These are phyloP conservation scores for Trametes pubescens DNA, from an alignment of 1,284 basidiomycete species.

Conservation along the genomic window DNA sequence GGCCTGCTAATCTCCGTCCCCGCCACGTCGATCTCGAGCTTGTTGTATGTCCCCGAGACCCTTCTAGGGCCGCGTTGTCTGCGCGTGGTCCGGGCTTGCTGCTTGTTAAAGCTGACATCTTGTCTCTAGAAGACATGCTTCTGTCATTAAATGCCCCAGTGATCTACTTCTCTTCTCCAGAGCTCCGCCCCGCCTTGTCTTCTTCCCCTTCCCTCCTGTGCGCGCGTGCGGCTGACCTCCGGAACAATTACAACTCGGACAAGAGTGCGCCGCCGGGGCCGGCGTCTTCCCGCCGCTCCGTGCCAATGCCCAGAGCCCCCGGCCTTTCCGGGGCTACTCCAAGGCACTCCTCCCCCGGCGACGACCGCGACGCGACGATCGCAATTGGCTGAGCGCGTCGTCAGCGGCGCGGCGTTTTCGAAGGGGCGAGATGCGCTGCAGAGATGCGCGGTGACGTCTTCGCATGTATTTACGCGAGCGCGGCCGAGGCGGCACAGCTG, in stretches of 20 bases:
- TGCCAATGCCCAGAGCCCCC: not conserved
- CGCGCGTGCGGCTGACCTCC: too few relatives aligned
- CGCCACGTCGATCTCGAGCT: conserved; percentile 16
- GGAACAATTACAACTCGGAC: not conserved
- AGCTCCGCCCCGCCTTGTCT: not conserved
- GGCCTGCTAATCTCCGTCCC: conserved; percentile 18
- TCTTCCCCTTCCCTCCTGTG: not conserved
- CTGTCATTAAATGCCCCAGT: not conserved
- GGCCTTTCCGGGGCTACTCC: not conserved
- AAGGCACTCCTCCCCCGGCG: not conserved
- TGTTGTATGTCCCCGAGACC: not conserved
- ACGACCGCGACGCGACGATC: not conserved
- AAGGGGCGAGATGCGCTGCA: not conserved
- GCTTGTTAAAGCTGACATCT: not conserved
- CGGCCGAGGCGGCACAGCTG: not conserved
- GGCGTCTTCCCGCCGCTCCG: too few relatives aligned
- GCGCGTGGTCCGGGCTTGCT: conserved; percentile 7
- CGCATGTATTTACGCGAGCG: not conserved
- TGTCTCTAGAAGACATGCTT: not conserved
- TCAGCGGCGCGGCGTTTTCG: not conserved
- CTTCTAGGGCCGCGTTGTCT: conserved; percentile 19
- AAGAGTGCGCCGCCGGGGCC: not conserved
- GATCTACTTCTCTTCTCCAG: not conserved
- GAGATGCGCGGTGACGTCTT: not conserved
- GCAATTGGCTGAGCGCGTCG: not conserved